Percentiles rank a stretch among this genome's conserved stretches.
Conservation (phyloP, 1,284 basidiomycete species). For the Trametes pubescens region DNA sequence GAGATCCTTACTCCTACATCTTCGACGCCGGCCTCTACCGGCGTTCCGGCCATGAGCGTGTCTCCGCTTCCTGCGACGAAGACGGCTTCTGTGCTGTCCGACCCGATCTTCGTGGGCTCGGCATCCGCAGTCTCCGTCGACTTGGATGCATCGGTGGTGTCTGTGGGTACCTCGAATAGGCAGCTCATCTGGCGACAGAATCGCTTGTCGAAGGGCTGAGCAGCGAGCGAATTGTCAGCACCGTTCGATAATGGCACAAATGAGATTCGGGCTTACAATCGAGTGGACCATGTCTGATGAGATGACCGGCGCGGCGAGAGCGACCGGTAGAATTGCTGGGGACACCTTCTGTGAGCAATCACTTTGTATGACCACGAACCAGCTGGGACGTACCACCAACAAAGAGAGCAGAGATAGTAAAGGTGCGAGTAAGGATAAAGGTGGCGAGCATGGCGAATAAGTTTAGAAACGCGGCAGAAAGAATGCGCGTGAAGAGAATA, state of each 20-base stretch:
- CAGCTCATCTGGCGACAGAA: conserved; percentile 23
- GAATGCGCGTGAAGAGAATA: neutral
- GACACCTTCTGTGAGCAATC: too few species aligned
- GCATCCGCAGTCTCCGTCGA: neutral
- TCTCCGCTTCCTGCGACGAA: neutral
- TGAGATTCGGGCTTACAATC: neutral
- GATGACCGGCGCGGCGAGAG: neutral
- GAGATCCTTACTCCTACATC: neutral
- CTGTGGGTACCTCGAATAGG: conserved; percentile 15
- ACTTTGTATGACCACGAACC: neutral
- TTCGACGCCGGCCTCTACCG: neutral
- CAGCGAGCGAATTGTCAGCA: neutral
- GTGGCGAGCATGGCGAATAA: conserved; percentile 27
- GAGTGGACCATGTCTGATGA: neutral
- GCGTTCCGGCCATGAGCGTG: neutral
- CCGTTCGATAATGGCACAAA: neutral
- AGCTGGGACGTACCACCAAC: conserved; percentile 26
- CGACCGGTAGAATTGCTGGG: neutral
- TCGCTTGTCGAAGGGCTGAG: conserved; percentile 1
- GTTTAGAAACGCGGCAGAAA: neutral
- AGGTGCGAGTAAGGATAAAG: conserved; percentile 35
- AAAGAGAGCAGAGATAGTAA: conserved; percentile 34
- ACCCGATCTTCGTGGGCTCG: neutral
- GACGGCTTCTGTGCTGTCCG: neutral
- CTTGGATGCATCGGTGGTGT: neutral